Conservation (phyloP, 1,284 basidiomycete genomes). For the Austroboletus novae-zelandiae region DNA sequence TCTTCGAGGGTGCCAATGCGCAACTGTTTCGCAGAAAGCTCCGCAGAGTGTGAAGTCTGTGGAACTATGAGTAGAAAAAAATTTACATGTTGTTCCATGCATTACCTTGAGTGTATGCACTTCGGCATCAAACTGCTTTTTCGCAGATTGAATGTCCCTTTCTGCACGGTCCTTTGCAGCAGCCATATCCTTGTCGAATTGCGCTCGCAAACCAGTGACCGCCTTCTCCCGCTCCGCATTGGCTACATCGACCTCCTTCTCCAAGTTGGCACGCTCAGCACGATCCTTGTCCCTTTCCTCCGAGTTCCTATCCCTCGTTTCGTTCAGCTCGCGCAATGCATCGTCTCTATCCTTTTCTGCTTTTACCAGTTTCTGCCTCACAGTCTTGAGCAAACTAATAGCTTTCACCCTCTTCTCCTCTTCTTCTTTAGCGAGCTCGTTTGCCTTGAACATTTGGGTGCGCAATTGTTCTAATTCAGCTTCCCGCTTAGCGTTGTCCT, state of each 20-base stretch:
- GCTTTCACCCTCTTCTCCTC: slow-evolving; percentile 96
- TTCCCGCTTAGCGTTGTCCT: slow-evolving; percentile 47
- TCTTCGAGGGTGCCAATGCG: slow-evolving; percentile 71
- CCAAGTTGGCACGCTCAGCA: slow-evolving; percentile 53
- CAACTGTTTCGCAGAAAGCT: slow-evolving; percentile 57
- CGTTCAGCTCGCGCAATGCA: slow-evolving; percentile 51
- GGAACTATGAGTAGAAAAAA: slow-evolving; percentile 4
- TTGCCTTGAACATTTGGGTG: slow-evolving; percentile 60
- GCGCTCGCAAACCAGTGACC: slow-evolving; percentile 59
- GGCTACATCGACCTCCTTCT: slow-evolving; percentile 57
- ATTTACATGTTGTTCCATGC: neutral
- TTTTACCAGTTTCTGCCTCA: slow-evolving; percentile 90
- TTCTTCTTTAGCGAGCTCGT: slow-evolving; percentile 76
- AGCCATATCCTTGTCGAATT: slow-evolving; percentile 76
- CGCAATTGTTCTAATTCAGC: slow-evolving; percentile 55
- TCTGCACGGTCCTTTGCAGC: slow-evolving; percentile 66
- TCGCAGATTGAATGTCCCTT: slow-evolving; percentile 64
- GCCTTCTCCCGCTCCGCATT: slow-evolving; percentile 72
- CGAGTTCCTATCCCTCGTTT: slow-evolving; percentile 56
- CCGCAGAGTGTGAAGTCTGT: slow-evolving; percentile 70
- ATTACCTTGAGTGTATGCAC: slow-evolving; percentile 70
- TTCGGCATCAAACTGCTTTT: slow-evolving; percentile 77
- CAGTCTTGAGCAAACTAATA: slow-evolving; percentile 84
- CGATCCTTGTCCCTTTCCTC: slow-evolving; percentile 64
- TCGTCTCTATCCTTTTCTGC: slow-evolving; percentile 92